Evolutionary conservation across 1,139 yeast species (phyloP).

Genomic region (Magnusiomyces magnusii): DNA sequence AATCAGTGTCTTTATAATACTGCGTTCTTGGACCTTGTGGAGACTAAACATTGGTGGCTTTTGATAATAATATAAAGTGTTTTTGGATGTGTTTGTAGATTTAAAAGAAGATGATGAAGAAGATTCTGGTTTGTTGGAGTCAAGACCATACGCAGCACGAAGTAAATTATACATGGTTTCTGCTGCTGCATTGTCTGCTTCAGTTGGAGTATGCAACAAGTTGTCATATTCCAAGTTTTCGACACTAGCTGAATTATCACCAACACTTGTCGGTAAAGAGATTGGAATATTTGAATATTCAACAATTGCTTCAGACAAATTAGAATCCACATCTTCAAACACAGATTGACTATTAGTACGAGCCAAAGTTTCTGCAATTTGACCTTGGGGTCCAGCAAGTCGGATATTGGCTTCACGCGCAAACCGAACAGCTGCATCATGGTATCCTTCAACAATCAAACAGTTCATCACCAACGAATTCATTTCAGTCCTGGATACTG

Average conservation of each 20-base stretch:
- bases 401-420: slow-evolving; percentile 32
- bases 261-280: background rate
- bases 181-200: background rate
- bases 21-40: slow-evolving; percentile 27
- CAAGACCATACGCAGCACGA: background rate
- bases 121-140: background rate
- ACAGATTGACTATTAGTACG: background rate
- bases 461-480: slow-evolving; percentile 36
- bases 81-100: background rate
- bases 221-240: background rate
- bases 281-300: background rate
- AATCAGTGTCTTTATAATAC: slow-evolving; percentile 31
- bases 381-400: background rate
- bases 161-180: background rate
- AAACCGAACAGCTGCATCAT: slow-evolving; percentile 34
- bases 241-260: background rate
- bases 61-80: background rate
- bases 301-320: background rate
- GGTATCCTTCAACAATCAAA: slow-evolving; percentile 36
- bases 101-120: background rate
- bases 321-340: background rate
- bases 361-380: background rate
- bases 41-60: background rate
- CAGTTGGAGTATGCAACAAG: background rate
- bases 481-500: slow-evolving; percentile 26